Evolutionary conservation across 2,329 filamentous ascomycete species (phyloP).

Genomic region (Talaromyces piceae): DNA sequence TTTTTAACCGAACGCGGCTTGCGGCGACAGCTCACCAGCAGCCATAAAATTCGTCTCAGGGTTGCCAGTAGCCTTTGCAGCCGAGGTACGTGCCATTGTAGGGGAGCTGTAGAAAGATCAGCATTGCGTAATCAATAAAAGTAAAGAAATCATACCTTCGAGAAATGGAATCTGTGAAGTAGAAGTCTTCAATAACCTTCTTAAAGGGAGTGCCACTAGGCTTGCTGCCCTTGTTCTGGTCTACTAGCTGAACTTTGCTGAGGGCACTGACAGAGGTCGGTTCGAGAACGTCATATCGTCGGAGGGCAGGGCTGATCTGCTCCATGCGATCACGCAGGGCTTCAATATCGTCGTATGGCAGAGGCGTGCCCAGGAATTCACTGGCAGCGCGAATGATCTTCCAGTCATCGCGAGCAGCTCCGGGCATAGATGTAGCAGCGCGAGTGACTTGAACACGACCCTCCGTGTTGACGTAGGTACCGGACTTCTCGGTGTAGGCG

Average conservation of each 20-base stretch:
- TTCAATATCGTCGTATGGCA: constrained; percentile 91
- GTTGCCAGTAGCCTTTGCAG: constrained; percentile 77
- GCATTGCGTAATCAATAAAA: not conserved
- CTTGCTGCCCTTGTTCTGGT: constrained; percentile 87
- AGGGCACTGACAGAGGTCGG: constrained; percentile 64
- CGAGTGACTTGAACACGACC: constrained; percentile 92
- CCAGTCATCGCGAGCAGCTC: constrained; percentile 92
- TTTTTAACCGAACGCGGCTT: constrained; percentile 28
- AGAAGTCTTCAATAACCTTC: constrained; percentile 91
- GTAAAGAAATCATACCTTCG: constrained; percentile 61
- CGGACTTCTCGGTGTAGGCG: constrained; percentile 94
- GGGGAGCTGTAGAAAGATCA: constrained; percentile 59
- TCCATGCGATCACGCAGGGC: constrained; percentile 86
- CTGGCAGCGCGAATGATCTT: constrained; percentile 93
- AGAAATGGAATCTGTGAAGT: constrained; percentile 94
- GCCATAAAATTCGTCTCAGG: constrained; percentile 74
- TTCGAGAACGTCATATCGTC: constrained; percentile 87
- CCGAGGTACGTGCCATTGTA: constrained; percentile 96
- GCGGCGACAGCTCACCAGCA: constrained; percentile 48
- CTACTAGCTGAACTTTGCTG: constrained; percentile 90
- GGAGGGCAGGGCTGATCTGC: constrained; percentile 84
- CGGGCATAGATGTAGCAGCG: constrained; percentile 78
- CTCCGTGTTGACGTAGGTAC: constrained; percentile 96
- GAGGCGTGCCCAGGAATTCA: constrained; percentile 78
- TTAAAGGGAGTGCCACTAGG: constrained; percentile 65